Percentiles rank a stretch among this genome's conserved stretches.
These are phyloP conservation scores for Lavandula angustifolia DNA, from an alignment of 257 asterid species.

Conservation along the genomic window DNA sequence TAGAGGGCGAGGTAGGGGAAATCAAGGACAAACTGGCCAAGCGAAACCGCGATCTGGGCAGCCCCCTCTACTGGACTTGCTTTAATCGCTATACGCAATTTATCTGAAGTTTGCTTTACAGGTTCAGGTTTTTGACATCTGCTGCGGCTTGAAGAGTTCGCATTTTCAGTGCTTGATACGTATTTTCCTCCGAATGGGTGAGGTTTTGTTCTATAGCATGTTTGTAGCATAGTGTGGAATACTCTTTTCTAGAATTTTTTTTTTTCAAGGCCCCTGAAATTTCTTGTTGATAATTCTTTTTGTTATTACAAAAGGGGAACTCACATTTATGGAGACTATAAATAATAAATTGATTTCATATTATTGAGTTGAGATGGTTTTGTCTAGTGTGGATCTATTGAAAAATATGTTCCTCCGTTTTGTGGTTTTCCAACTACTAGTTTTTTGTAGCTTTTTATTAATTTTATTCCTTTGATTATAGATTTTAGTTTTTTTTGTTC, in stretches of 20 bases:
- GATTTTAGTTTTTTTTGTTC: too few species aligned
- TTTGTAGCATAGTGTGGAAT: conserved; percentile 45
- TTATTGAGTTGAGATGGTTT: not conserved
- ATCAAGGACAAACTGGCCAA: conserved; percentile 51
- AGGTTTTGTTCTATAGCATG: conserved; percentile 35
- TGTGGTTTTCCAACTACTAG: too few species aligned
- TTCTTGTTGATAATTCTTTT: conserved; percentile 39
- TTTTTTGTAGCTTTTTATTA: too few species aligned
- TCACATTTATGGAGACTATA: conserved; percentile 27
- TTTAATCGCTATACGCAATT: conserved; percentile 39
- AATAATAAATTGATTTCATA: conserved; percentile 31
- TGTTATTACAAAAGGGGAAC: conserved; percentile 35
- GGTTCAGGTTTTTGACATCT: conserved; percentile 32
- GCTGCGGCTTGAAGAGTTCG: conserved; percentile 31
- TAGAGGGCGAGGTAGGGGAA: conserved; percentile 89
- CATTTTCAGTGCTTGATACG: conserved; percentile 31
- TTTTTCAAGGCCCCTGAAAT: conserved; percentile 13
- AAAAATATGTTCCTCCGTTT: too few species aligned
- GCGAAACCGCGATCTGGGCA: conserved; percentile 53
- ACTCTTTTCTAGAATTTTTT: conserved; percentile 3
- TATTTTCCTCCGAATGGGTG: conserved; percentile 32
- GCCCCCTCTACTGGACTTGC: conserved; percentile 82
- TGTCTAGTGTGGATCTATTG: conserved; percentile 1
- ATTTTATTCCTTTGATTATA: too few species aligned
- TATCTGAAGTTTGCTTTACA: conserved; percentile 20